Conservation (phyloP, 805 yeast species). For the Candida hispaniensis region DNA sequence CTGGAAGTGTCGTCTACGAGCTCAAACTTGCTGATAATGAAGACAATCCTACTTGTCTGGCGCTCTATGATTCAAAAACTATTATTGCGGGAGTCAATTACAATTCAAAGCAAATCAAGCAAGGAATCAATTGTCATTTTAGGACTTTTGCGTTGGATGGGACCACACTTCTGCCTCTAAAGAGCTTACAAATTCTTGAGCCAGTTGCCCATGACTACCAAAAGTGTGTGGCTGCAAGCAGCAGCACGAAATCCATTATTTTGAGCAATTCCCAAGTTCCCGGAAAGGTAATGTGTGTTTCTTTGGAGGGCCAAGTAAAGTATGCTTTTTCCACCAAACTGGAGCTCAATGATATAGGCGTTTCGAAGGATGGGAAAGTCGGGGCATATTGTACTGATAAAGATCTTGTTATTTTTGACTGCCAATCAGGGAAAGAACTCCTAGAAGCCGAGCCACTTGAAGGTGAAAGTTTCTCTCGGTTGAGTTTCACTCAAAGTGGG, state of each 20-base stretch:
- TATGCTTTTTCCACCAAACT: constrained; percentile 26
- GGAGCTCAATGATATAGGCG: constrained; percentile 53
- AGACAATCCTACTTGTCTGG: constrained; percentile 84
- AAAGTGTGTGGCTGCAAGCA: constrained; percentile 48
- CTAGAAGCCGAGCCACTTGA: constrained; percentile 8
- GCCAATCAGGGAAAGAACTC: constrained; percentile 23
- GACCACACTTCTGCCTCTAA: too few species aligned
- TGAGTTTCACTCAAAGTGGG: constrained; percentile 1
- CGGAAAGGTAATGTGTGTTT: constrained; percentile 50
- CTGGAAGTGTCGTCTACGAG: constrained; percentile 13
- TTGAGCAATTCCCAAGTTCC: constrained; percentile 60
- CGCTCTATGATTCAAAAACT: constrained; percentile 33
- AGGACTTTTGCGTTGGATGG: constrained; percentile 39
- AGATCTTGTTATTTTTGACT: constrained; percentile 41
- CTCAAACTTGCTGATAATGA: constrained; percentile 33
- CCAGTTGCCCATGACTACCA: constrained; percentile 45
- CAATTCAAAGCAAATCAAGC: constrained; percentile 44
- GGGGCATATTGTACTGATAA: constrained; percentile 52
- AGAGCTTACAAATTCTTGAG: constrained; percentile 47
- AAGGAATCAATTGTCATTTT: constrained; percentile 58
- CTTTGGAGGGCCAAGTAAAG: constrained; percentile 40
- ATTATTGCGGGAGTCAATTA: constrained; percentile 71
- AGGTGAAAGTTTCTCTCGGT: constrained; percentile 10
- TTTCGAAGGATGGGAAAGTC: constrained; percentile 56
- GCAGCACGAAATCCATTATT: constrained; percentile 53